Percentiles rank a stretch among this genome's conserved stretches.
phyloP scores from a whole-genome alignment of 257 asterid genomes.

The Primulina eburnea region DNA sequence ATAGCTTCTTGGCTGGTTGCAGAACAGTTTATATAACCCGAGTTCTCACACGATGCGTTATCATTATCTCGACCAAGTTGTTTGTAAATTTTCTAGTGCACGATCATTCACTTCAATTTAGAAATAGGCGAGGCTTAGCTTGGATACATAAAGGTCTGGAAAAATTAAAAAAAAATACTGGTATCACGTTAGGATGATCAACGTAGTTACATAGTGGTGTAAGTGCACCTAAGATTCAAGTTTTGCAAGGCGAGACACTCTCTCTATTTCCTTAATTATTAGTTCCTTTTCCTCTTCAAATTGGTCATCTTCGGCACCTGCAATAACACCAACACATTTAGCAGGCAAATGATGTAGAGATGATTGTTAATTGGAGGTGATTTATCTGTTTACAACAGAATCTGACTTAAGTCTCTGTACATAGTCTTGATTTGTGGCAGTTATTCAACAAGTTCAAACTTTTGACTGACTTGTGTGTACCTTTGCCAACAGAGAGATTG shows the following conservation, averaged over 20 bases:
- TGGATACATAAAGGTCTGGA: slow-evolving; percentile 11
- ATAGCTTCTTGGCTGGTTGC: slow-evolving; percentile 17
- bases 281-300: slow-evolving; percentile 93
- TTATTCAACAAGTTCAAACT: not conserved
- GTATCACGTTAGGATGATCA: slow-evolving; percentile 4
- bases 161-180: slow-evolving; percentile 1
- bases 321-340: slow-evolving; percentile 20
- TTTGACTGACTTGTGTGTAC: slow-evolving; percentile 32
- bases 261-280: slow-evolving; percentile 81
- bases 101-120: slow-evolving; percentile 21
- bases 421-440: not conserved
- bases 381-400: slow-evolving; percentile 5
- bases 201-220: slow-evolving; percentile 11
- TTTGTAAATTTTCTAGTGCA: slow-evolving; percentile 15
- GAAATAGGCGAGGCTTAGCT: slow-evolving; percentile 22
- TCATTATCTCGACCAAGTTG: slow-evolving; percentile 21
- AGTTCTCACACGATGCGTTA: slow-evolving; percentile 4
- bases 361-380: not conserved
- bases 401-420: slow-evolving; percentile 6
- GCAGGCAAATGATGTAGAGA: slow-evolving; percentile 13
- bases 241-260: slow-evolving; percentile 57
- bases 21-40: slow-evolving; percentile 7
- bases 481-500: slow-evolving; percentile 79
- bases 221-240: slow-evolving; percentile 49
- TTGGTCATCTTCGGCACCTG: slow-evolving; percentile 92